Evolutionary conservation across 805 yeast genomes (phyloP).

Genomic region (Sugiyamaella boreocaroliniensis): DNA sequence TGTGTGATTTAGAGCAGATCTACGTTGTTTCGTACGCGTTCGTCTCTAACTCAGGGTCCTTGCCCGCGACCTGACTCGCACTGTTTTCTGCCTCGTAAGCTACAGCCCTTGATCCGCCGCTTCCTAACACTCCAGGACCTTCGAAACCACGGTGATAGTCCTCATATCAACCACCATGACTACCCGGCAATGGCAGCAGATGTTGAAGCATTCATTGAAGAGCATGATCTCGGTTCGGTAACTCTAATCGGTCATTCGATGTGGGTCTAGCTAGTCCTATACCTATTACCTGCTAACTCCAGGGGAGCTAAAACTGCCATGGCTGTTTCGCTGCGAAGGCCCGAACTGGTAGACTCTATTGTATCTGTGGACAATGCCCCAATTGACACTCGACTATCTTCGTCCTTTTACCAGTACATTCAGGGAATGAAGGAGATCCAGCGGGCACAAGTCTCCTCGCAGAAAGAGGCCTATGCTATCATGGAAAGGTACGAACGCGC

Average conservation of each 20-base stretch:
- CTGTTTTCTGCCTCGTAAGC: slow-evolving; percentile 30
- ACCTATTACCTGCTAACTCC: not conserved
- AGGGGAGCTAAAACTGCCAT: slow-evolving; percentile 95
- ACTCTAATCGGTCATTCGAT: slow-evolving; percentile 39
- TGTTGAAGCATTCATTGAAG: slow-evolving; percentile 65
- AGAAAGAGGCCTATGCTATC: slow-evolving; percentile 61
- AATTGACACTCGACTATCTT: slow-evolving; percentile 50
- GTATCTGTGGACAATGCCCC: slow-evolving; percentile 91
- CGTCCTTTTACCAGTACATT: slow-evolving; percentile 62
- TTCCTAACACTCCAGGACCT: slow-evolving; percentile 42
- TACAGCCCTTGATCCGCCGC: not conserved
- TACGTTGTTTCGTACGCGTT: too few relatives aligned
- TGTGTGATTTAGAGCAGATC: slow-evolving; percentile 15
- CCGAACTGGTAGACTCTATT: slow-evolving; percentile 52
- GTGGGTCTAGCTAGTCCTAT: slow-evolving; percentile 14
- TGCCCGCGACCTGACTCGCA: slow-evolving; percentile 30
- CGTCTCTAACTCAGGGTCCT: slow-evolving; percentile 27
- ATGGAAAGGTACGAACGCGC: slow-evolving; percentile 57
- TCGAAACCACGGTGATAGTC: slow-evolving; percentile 91
- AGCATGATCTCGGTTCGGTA: slow-evolving; percentile 29
- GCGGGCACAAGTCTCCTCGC: slow-evolving; percentile 38
- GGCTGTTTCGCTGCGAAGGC: slow-evolving; percentile 70
- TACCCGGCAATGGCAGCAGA: slow-evolving; percentile 81
- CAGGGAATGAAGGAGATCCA: slow-evolving; percentile 55
- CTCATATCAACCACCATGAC: slow-evolving; percentile 63